Base-by-base conservation (phyloP, 345 rosid species). In the Mangifera indica region DNA sequence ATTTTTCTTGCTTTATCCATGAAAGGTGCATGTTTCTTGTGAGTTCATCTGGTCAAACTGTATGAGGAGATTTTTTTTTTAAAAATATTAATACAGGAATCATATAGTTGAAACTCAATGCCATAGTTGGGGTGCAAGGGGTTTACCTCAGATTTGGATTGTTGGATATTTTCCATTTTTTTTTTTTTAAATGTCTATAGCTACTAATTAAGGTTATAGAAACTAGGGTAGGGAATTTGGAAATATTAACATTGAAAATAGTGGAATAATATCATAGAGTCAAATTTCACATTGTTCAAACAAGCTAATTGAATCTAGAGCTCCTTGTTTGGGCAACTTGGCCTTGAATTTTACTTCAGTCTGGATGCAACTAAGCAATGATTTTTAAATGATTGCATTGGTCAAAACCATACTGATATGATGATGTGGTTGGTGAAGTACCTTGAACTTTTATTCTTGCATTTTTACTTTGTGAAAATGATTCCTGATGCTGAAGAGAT, bases 381-480 rank as follows among this genome's bases (percentile, higher is more conserved):
- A 48, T 8, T 34, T n/a, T n/a, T 62, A 13, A 46, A n/a, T 62
- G 48, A 49, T 56, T 69, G 37, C 56, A 34, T 21, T 69, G 72
- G 61, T 67, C 45, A 20, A 55, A 32, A 15, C 25, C 71, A 34
- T 32, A 13, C 25, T 42, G 72, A 56, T 56, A 42, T 42, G 53
- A 56, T 40, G 66, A 20, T 20, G 25, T 40, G 42, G 45, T 29
- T 62, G 24, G 53, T 42, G 72, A 42, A 69, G 40, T 12, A 3
- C n/a, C 7, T 40, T 44, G 13, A 11, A 10, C 15, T 22, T 40
- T 55, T 24, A 13, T 4, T 48, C 54, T 26, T 40, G 8, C 4
- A 12, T n/a, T 57, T 44, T 14, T 34, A 46, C 22, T 24, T 18
- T 55, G 54, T 60, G 62, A 61, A 71, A 69, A n/a, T 61, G 54